Percentiles rank a stretch among this genome's conserved stretches.
Evolutionary conservation across 2,329 filamentous ascomycete genomes (phyloP).

Genomic region (Tolypocladium cylindrosporum): DNA sequence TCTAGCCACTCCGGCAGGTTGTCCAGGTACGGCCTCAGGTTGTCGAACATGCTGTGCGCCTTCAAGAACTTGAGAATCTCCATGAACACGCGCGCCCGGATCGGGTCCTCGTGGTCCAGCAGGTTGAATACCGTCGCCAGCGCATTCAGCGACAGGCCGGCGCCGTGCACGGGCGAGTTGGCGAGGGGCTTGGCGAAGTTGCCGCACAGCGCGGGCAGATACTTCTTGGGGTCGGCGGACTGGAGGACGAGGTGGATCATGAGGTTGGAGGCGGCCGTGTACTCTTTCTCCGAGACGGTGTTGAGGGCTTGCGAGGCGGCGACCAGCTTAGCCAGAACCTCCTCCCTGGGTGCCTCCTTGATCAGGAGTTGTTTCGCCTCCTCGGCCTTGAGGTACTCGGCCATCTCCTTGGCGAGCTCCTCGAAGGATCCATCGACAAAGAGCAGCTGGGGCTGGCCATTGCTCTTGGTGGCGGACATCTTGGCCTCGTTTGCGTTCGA

Average conservation of each 20-base stretch:
- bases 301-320: constrained; percentile 69
- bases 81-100: constrained; percentile 84
- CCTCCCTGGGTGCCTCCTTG: constrained; percentile 61
- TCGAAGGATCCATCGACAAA: constrained; percentile 88
- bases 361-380: constrained; percentile 68
- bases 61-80: constrained; percentile 80
- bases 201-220: constrained; percentile 79
- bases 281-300: constrained; percentile 87
- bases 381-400: constrained; percentile 81
- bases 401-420: constrained; percentile 89
- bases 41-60: constrained; percentile 66
- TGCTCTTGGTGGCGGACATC: constrained; percentile 23
- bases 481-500: constrained; percentile 7
- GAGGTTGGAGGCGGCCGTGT: constrained; percentile 92
- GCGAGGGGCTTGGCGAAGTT: constrained; percentile 82
- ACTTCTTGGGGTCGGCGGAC: constrained; percentile 73
- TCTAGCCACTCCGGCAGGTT: constrained; percentile 74
- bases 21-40: constrained; percentile 72
- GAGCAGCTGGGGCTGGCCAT: constrained; percentile 49
- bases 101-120: constrained; percentile 62
- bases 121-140: constrained; percentile 97
- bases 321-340: constrained; percentile 82
- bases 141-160: constrained; percentile 77
- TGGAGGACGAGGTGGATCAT: constrained; percentile 88
- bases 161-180: constrained; percentile 75